Base-by-base conservation (phyloP, 2,329 filamentous ascomycete genomes). In the Ophiostoma sp. region DNA sequence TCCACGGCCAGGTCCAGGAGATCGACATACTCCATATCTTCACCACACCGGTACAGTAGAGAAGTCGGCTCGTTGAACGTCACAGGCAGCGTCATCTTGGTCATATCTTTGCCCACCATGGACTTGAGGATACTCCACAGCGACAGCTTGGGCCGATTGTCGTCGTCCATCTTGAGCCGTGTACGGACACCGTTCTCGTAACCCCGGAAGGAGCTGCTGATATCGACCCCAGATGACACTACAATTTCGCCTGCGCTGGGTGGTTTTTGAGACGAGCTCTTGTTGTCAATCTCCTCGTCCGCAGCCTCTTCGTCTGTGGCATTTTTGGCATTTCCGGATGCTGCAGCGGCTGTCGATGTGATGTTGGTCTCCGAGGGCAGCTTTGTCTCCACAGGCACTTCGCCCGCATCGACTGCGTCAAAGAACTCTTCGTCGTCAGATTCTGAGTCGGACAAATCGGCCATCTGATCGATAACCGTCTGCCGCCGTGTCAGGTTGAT, bases 61-160 rank as follows among this genome's bases (percentile, higher is more conserved):
- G 95, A 98, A 0, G 95, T 99, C 0, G 95, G 95, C 78, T 99
- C 95, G 79, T 99, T 99, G 82, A 99, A 98, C 0, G 95, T 97
- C 2, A 99, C 95, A 0, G 95, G 95, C 27, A 99, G 81, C 0
- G 95, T 98, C 94, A 99, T 99, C 82, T 96, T 98, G 49, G 95
- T 98, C 95, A 99, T 98, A 76, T 99, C 95, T 78, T 99, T 98
- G 72, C 95, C 95, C 78, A 99, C 97, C 95, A 99, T 98, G 36
- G 94, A 98, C 81, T 98, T 99, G 72, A 99, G 81, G 73, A 99
- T 97, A 73, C 90, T 90, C 93, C 95, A 99, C 60, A 99, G 87
- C 42, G 91, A 95, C 70, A 98, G 92, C 81, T 94, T 97, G 0
- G 95, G 95, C 74, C 95, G 83, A 76, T 99, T 87, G 76, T 99